These are phyloP conservation scores for Xerophyta viscosa DNA, from an alignment of 106 monocot genomes.

Conservation along the genomic window DNA sequence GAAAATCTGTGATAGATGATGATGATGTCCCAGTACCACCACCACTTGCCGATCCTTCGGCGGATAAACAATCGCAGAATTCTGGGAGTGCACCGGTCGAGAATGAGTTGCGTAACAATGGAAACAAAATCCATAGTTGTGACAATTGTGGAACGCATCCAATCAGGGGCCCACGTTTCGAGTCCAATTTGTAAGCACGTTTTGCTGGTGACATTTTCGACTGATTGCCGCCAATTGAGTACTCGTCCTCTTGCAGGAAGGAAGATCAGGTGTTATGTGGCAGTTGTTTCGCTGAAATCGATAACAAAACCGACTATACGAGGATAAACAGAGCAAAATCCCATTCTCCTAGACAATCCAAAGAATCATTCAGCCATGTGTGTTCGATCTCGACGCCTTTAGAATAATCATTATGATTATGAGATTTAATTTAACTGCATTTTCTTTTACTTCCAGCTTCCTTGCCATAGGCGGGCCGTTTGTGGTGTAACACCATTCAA, in stretches of 20 bases:
- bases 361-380: slow-evolving; percentile 21
- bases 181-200: slow-evolving; percentile 70
- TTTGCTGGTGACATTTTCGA: not conserved
- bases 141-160: slow-evolving; percentile 86
- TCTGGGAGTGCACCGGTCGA: too few relatives aligned
- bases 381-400: too few relatives aligned
- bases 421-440: not conserved
- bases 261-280: slow-evolving; percentile 65
- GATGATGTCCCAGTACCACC: not conserved
- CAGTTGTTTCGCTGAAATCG: slow-evolving; percentile 38
- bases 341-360: slow-evolving; percentile 9
- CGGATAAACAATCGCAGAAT: too few relatives aligned
- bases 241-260: slow-evolving; percentile 26
- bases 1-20: slow-evolving; percentile 15
- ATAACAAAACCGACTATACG: slow-evolving; percentile 49
- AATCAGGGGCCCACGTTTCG: slow-evolving; percentile 69
- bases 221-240: not conserved
- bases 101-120: not conserved
- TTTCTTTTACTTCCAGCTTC: slow-evolving; percentile 5
- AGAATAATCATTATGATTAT: too few relatives aligned
- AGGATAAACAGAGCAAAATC: slow-evolving; percentile 29
- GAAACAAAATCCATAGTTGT: slow-evolving; percentile 35
- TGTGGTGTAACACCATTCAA: slow-evolving; percentile 13
- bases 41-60: not conserved
- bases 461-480: not conserved